These are phyloP conservation scores for Taiwanofungus camphoratus DNA, from an alignment of 1,284 basidiomycete species.

Conservation along the genomic window DNA sequence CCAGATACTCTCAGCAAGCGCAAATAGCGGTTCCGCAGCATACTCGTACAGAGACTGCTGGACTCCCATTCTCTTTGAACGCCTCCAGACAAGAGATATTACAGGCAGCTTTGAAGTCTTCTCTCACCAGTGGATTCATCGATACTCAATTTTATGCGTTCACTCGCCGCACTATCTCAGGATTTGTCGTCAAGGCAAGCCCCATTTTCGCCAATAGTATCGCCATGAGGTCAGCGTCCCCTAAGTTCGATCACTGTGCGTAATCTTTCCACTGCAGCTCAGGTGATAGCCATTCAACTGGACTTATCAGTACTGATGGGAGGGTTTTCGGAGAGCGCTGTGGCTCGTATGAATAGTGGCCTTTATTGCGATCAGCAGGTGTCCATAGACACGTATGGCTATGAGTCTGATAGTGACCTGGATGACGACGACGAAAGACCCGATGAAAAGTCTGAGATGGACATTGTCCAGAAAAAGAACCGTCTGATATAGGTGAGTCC, in stretches of 20 bases:
- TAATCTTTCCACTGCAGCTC: constrained; percentile 1
- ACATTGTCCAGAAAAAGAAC: no score
- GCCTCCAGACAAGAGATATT: not conserved
- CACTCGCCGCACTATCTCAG: constrained; percentile 11
- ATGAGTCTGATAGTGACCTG: constrained; percentile 10
- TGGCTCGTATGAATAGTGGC: not conserved
- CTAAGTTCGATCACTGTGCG: constrained; percentile 14
- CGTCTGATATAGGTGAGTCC: no score
- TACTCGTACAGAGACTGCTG: not conserved
- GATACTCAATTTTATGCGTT: constrained; percentile 18
- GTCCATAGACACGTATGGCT: constrained; percentile 4
- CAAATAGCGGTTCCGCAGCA: not conserved
- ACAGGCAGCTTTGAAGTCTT: constrained; percentile 9
- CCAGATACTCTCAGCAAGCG: not conserved
- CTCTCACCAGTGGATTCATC: constrained; percentile 12
- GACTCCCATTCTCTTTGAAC: not conserved
- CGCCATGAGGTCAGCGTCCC: constrained; percentile 9
- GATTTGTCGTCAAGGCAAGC: constrained; percentile 10
- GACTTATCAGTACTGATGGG: not conserved
- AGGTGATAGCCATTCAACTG: not conserved
- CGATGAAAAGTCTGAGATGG: not conserved
- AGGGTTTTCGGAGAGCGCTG: not conserved
- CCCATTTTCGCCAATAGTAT: constrained; percentile 16
- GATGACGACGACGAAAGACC: constrained; percentile 3
- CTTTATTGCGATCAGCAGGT: not conserved